Percentiles rank a stretch among this genome's conserved stretches.
Conservation (phyloP, 2,329 filamentous ascomycete genomes). For the Thielaviopsis punctulata region DNA sequence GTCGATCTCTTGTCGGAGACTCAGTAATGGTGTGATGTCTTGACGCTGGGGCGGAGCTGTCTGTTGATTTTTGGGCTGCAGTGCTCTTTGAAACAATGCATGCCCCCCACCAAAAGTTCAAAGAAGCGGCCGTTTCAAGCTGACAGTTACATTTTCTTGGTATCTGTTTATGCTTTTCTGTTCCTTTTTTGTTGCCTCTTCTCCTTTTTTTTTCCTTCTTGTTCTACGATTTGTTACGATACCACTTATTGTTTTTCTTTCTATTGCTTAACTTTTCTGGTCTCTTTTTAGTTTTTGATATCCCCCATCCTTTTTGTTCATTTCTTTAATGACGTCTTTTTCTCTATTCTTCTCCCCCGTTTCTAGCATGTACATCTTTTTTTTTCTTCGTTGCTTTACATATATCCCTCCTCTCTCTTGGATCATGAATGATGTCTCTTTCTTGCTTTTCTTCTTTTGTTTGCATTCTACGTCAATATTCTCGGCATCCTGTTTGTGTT, state of each 20-base stretch:
- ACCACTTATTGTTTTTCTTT: background rate
- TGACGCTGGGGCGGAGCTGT: background rate
- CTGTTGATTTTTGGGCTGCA: background rate
- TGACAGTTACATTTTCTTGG: constrained; percentile 2
- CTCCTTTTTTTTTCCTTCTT: background rate
- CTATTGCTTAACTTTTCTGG: background rate
- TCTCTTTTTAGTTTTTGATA: background rate
- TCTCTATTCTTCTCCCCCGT: background rate
- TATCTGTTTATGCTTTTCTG: constrained; percentile 4
- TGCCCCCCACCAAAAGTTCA: no score
- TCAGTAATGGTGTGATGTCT: background rate
- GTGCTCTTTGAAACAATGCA: background rate
- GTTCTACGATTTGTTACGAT: constrained; percentile 2
- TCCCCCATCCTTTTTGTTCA: background rate
- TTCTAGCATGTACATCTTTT: background rate
- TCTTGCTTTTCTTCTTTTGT: background rate
- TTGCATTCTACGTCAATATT: background rate
- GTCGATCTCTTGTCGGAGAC: background rate
- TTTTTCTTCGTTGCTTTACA: background rate
- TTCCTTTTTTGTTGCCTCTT: background rate
- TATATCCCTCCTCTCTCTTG: background rate
- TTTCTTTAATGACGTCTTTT: background rate
- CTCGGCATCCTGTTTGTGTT: background rate
- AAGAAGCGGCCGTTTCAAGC: background rate
- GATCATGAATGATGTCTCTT: background rate